Evolutionary conservation across 2,329 filamentous ascomycete species (phyloP).

Genomic region (Calonectria fujianensis): DNA sequence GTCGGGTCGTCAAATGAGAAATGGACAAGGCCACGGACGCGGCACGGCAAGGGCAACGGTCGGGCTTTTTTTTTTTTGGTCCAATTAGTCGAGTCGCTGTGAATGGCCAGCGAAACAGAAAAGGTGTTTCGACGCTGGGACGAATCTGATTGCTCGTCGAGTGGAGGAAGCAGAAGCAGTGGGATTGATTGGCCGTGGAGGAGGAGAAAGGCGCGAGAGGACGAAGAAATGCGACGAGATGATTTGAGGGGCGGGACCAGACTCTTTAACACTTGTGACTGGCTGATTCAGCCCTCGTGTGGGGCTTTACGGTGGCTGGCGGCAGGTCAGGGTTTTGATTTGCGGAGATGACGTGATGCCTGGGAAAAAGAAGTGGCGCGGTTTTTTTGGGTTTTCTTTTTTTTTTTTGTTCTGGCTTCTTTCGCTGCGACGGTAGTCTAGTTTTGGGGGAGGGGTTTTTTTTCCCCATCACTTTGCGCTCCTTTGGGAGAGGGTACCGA

Average conservation of each 20-base stretch:
- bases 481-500: constrained; percentile 18
- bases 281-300: constrained; percentile 68
- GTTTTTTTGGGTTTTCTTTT: constrained; percentile 36
- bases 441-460: constrained; percentile 31
- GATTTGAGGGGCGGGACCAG: constrained; percentile 71
- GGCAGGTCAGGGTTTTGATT: constrained; percentile 55
- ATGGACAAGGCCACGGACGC: constrained; percentile 27
- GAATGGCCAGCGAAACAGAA: constrained; percentile 55
- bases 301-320: constrained; percentile 58
- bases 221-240: constrained; percentile 68
- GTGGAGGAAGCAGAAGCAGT: constrained; percentile 61
- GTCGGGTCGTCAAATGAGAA: constrained; percentile 37
- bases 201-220: constrained; percentile 61
- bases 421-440: constrained; percentile 30
- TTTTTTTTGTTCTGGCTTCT: constrained; percentile 25
- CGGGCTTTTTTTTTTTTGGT: constrained; percentile 32
- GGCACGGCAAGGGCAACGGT: constrained; percentile 40
- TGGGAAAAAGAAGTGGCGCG: constrained; percentile 49
- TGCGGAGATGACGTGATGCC: constrained; percentile 57
- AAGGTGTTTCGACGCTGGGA: constrained; percentile 56
- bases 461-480: background rate
- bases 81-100: constrained; percentile 55
- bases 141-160: constrained; percentile 59
- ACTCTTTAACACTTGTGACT: constrained; percentile 68
- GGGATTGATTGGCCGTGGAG: constrained; percentile 69